Conservation (phyloP, 352 stramenopile genomes). For the Peronospora belbahrii region DNA sequence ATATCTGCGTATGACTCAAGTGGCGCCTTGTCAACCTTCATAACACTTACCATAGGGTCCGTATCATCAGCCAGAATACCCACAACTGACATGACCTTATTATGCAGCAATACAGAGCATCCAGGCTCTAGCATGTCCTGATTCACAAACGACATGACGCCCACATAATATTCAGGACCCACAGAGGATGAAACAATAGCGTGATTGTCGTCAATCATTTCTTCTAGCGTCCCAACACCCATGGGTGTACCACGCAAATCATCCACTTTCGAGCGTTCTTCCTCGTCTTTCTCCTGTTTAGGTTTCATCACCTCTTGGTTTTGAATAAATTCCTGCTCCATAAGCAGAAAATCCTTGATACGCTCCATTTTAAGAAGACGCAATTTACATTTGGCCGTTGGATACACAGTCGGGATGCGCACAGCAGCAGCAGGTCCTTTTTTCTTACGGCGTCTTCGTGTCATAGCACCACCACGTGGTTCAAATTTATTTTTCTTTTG, state of each 20-base stretch:
- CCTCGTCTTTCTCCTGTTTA: conserved; percentile 98
- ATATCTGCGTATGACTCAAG: conserved; percentile 99
- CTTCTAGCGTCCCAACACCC: conserved; percentile 97
- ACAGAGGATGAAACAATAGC: conserved; percentile 98
- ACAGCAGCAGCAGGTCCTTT: conserved; percentile 86
- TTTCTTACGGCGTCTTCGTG: conserved; percentile 88
- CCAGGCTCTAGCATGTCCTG: conserved; percentile 99
- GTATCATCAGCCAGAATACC: conserved; percentile 98
- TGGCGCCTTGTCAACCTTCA: conserved; percentile 99
- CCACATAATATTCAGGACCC: conserved; percentile 99
- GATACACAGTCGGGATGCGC: conserved; percentile 89
- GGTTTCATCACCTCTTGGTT: conserved; percentile 99
- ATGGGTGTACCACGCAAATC: conserved; percentile 97
- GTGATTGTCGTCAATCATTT: conserved; percentile 99
- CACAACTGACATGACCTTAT: conserved; percentile 99
- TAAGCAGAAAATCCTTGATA: conserved; percentile 99
- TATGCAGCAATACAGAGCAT: conserved; percentile 97
- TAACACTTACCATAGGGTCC: conserved; percentile 99
- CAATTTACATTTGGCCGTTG: conserved; percentile 99
- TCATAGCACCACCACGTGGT: conserved; percentile 76
- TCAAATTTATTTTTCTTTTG: conserved; percentile 92
- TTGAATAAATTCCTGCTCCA: conserved; percentile 99
- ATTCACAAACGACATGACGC: conserved; percentile 99
- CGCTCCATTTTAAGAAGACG: conserved; percentile 98
- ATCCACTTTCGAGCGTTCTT: conserved; percentile 98